Conservation (phyloP, 768 basidiomycete species). For the Mycena epipterygia region DNA sequence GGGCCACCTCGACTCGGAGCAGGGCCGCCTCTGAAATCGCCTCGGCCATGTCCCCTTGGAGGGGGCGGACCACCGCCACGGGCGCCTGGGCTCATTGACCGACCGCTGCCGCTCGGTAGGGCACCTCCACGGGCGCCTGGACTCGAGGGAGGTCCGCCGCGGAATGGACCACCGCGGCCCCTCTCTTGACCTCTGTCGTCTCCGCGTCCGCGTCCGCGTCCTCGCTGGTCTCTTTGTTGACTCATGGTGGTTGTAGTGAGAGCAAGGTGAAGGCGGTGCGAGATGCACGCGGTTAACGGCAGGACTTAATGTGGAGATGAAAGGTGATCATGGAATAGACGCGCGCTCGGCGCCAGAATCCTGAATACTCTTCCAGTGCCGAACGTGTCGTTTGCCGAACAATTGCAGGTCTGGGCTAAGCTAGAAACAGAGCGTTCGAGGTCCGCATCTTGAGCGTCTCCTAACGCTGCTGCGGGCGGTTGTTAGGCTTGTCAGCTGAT, state of each 20-base stretch:
- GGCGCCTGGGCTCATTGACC: neutral
- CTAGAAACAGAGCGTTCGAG: neutral
- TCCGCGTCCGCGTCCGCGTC: conserved; percentile 21
- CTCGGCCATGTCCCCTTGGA: conserved; percentile 16
- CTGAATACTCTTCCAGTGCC: too few species aligned
- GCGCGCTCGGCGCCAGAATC: neutral
- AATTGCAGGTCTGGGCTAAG: neutral
- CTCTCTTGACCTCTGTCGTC: conserved; percentile 18
- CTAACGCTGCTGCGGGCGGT: too few species aligned
- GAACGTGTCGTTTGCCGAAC: too few species aligned
- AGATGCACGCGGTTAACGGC: conserved; percentile 10
- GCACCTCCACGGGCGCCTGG: conserved; percentile 12
- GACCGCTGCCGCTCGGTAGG: too few species aligned
- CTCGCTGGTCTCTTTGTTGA: conserved; percentile 26
- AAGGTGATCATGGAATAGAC: neutral
- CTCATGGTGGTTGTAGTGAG: conserved; percentile 27
- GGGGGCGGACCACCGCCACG: conserved; percentile 16
- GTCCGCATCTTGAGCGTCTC: neutral
- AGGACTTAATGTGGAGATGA: neutral
- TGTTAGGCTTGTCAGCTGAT: conserved; percentile 20
- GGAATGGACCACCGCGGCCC: conserved; percentile 1
- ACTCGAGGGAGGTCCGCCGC: neutral
- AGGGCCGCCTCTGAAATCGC: conserved; percentile 19
- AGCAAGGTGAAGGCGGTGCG: too few species aligned
- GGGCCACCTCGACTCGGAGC: conserved; percentile 39